Evolutionary conservation across 352 stramenopile species (phyloP).

Genomic region (Pythium dissotocum): DNA sequence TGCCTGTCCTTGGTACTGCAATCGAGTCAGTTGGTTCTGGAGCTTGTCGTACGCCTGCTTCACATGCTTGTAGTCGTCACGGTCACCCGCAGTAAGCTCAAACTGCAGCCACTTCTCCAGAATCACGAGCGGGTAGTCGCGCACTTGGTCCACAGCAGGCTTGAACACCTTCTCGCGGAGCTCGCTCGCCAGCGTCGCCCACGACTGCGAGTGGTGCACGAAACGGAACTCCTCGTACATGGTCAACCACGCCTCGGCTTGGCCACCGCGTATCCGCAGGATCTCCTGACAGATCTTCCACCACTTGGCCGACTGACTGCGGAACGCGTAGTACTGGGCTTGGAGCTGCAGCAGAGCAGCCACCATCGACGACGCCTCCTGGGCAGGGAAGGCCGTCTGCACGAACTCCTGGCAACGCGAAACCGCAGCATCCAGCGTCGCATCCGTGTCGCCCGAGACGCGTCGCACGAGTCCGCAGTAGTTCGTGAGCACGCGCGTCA

Average conservation of each 20-base stretch:
- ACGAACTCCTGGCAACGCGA: constrained; percentile 38
- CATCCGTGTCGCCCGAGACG: constrained; percentile 18
- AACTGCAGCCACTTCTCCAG: constrained; percentile 31
- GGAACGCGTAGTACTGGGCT: constrained; percentile 42
- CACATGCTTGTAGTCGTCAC: constrained; percentile 3
- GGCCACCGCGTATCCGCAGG: constrained; percentile 24
- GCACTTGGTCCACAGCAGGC: constrained; percentile 16
- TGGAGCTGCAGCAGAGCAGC: constrained; percentile 49
- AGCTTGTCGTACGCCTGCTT: constrained; percentile 13
- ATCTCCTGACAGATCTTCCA: constrained; percentile 38
- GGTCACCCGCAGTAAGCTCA: constrained; percentile 22
- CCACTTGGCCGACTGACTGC: constrained; percentile 21
- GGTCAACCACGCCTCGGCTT: constrained; percentile 43
- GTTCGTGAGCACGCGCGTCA: constrained; percentile 46
- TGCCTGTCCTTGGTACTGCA: constrained; percentile 2
- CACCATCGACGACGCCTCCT: constrained; percentile 24
- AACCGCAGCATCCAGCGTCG: constrained; percentile 37
- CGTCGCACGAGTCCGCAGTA: constrained; percentile 23
- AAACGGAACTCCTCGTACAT: constrained; percentile 49
- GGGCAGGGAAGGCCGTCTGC: constrained; percentile 35
- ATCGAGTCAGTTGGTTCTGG: not conserved
- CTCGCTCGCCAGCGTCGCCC: constrained; percentile 17
- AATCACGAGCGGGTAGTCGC: constrained; percentile 28
- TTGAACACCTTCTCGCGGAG: constrained; percentile 47
- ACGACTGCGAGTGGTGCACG: constrained; percentile 1